Percentiles rank a stretch among this genome's conserved stretches.
phyloP scores from a whole-genome alignment of 1,284 basidiomycete genomes.

The Coniferiporia sulphurascens region DNA sequence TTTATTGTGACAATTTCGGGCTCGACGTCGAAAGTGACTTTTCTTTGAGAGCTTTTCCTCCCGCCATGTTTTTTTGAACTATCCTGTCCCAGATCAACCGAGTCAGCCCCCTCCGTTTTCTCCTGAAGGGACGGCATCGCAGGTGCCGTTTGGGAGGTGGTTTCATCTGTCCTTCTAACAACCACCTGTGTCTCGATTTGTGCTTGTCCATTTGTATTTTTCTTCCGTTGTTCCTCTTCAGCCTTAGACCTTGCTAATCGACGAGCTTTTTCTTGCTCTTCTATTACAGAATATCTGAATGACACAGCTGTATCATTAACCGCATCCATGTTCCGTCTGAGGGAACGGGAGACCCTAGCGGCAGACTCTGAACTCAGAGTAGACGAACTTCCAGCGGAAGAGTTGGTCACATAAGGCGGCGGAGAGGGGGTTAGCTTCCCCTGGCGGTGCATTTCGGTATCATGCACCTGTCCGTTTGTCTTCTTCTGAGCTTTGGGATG shows the following conservation, averaged over 20 bases:
- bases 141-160: background rate
- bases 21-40: conserved; percentile 69
- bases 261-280: conserved; percentile 54
- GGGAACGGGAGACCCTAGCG: conserved; percentile 35
- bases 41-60: conserved; percentile 48
- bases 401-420: conserved; percentile 30
- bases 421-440: conserved; percentile 26
- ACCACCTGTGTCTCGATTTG: background rate
- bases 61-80: conserved; percentile 8
- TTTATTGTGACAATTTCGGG: conserved; percentile 48
- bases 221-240: background rate
- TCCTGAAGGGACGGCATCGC: background rate
- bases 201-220: background rate
- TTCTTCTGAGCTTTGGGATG: conserved; percentile 36
- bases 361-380: conserved; percentile 31
- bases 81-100: background rate
- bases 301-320: conserved; percentile 61
- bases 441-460: conserved; percentile 19
- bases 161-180: background rate
- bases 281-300: conserved; percentile 55
- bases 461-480: conserved; percentile 8
- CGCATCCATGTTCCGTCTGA: conserved; percentile 57
- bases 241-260: conserved; percentile 11
- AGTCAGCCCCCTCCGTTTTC: background rate
- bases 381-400: conserved; percentile 30